Evolutionary conservation across 106 monocot genomes (phyloP).

Genomic region (Dendrobium huoshanense): DNA sequence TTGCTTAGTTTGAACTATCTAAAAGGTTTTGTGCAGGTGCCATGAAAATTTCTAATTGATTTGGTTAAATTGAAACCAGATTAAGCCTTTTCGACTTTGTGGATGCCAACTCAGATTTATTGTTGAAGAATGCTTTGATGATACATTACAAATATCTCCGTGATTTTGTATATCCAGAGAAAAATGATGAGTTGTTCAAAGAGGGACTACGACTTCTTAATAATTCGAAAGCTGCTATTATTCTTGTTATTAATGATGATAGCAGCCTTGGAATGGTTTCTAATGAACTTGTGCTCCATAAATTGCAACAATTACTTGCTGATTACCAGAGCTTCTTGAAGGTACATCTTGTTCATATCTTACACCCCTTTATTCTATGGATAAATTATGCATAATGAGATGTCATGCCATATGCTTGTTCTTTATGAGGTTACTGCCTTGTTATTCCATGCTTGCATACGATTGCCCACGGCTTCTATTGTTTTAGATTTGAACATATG

Average conservation of each 20-base stretch:
- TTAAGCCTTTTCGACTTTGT: conserved; percentile 9
- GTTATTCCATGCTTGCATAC: neutral
- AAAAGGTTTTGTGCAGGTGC: neutral
- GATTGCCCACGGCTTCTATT: neutral
- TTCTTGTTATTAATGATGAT: conserved; percentile 6
- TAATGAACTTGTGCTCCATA: neutral
- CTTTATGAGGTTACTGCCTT: neutral
- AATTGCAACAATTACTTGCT: conserved; percentile 4
- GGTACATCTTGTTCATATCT: neutral
- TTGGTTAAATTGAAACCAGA: conserved; percentile 10
- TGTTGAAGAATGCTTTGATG: conserved; percentile 10
- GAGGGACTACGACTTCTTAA: conserved; percentile 6
- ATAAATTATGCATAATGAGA: neutral
- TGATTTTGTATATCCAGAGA: conserved; percentile 11
- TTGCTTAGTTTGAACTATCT: neutral
- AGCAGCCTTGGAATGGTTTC: neutral
- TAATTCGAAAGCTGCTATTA: conserved; percentile 5
- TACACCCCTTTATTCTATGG: neutral
- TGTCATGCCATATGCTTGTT: neutral
- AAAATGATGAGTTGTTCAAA: neutral
- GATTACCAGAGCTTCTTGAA: conserved; percentile 4
- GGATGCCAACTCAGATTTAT: conserved; percentile 6
- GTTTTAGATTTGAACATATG: neutral
- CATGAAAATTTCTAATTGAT: conserved; percentile 7
- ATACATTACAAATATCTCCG: neutral